phyloP scores from a whole-genome alignment of 2,329 filamentous ascomycete genomes.

The Botryosphaeria dothidea region DNA sequence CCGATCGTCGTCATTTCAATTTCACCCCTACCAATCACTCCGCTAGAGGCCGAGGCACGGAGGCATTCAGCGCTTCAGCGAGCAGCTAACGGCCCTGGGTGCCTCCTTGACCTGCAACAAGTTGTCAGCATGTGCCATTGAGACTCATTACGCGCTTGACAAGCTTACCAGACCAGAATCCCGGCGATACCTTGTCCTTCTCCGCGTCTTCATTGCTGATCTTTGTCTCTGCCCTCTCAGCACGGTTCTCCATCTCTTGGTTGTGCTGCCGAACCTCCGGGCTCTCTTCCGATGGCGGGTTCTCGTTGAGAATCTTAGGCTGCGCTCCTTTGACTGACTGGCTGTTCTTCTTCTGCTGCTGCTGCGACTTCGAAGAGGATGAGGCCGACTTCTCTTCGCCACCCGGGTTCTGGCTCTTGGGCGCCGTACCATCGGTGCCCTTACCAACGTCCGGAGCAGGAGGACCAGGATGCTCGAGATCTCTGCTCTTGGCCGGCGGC shows the following conservation, averaged over 20 bases:
- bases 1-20: neutral
- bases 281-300: slow-evolving; percentile 27
- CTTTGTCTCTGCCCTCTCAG: slow-evolving; percentile 43
- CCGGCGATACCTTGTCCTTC: slow-evolving; percentile 43
- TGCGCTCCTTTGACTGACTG: slow-evolving; percentile 37
- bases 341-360: slow-evolving; percentile 22
- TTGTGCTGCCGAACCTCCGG: slow-evolving; percentile 45
- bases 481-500: slow-evolving; percentile 38
- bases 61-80: neutral
- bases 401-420: slow-evolving; percentile 19
- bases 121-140: neutral
- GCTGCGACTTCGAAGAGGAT: slow-evolving; percentile 21
- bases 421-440: slow-evolving; percentile 31
- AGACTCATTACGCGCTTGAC: too few relatives aligned
- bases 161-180: slow-evolving; percentile 43
- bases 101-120: slow-evolving; percentile 29
- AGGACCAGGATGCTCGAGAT: slow-evolving; percentile 48
- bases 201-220: slow-evolving; percentile 37
- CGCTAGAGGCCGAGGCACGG: neutral
- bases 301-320: slow-evolving; percentile 45
- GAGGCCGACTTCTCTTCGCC: neutral
- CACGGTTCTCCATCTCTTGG: slow-evolving; percentile 43
- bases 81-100: slow-evolving; percentile 25
- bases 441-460: slow-evolving; percentile 44
- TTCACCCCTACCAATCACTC: neutral